Percentiles rank a stretch among this genome's conserved stretches.
phyloP scores from a whole-genome alignment of 176 grass and related monocot species.

The Triticum monococcum region DNA sequence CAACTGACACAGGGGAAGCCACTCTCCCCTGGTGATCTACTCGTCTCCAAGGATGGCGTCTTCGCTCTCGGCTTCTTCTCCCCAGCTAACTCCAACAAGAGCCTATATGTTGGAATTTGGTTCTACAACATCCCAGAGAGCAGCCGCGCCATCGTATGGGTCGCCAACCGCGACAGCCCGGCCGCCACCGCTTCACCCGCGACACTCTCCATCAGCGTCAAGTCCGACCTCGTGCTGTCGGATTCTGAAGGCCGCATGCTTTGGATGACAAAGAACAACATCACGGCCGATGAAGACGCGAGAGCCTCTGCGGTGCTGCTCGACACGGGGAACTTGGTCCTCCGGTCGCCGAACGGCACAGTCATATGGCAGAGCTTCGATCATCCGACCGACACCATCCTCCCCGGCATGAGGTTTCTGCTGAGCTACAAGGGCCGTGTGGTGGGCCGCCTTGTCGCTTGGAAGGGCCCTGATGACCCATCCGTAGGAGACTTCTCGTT shows the following conservation, averaged over 20 bases:
- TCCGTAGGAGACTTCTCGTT: constrained; percentile 21
- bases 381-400: constrained; percentile 32
- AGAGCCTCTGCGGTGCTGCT: not conserved
- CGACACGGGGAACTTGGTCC: constrained; percentile 32
- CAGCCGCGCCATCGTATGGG: not conserved
- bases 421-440: not conserved
- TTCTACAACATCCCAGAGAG: constrained; percentile 23
- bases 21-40: constrained; percentile 1
- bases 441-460: constrained; percentile 12
- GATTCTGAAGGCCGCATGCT: not conserved
- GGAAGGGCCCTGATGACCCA: constrained; percentile 38
- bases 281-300: not conserved
- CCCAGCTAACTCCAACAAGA: not conserved
- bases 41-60: constrained; percentile 29
- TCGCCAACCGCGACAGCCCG: not conserved
- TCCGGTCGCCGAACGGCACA: not conserved
- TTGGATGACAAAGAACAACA: not conserved
- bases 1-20: constrained; percentile 13
- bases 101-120: constrained; percentile 42
- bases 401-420: constrained; percentile 27
- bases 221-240: not conserved
- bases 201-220: not conserved
- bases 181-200: not conserved
- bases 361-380: constrained; percentile 44
- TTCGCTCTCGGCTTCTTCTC: constrained; percentile 60